Evolutionary conservation across 306 rosid species (phyloP), one percentile per base, ranked within the genome.

Genomic region (Vigna angularis): DNA sequence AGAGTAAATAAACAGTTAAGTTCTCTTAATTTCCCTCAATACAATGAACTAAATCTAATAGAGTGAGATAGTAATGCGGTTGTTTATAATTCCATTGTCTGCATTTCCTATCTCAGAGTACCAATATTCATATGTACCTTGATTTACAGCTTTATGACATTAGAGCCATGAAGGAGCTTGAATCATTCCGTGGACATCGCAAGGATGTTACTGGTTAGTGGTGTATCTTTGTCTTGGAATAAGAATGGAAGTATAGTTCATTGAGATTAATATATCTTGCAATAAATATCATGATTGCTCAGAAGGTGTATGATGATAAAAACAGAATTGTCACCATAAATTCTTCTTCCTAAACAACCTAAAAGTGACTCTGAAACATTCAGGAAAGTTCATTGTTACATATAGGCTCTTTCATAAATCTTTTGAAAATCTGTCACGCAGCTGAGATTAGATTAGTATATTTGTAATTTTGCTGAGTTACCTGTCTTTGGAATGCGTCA

Each of bases 111-210:
- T 45, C 59, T 64, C 32, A 1, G 64, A 66, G n/a, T 55, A 66
- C 55, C 44, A 50, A 64, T 51, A 70, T 22, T 56, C 66, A 65
- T 57, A 70, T 53, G 52, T 12, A 62, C 71, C 71, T 55, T 73
- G 63, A 57, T 69, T 83, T 86, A 77, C 84, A 95, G 99, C 98
- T 95, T 73, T 93, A 95, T 82, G 98, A 95, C 89, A 93, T 95
- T 61, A 89, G 99, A 70, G 92, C 98, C 74, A 95, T 95, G 99
- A 95, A 95, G 87, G 99, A 95, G 83, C 99, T 95, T 83, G 96
- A 91, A 83, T 95, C 99, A 48, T 95, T 93, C 75, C 99, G 99
- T 48, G 99, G 99, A 61, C 97, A 95, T 86, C 86, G 93, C 69
- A 95, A 95, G 85, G 99, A 95, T 78, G 99, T 95, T 81, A 95